A percentile compares a stretch with the other conserved stretches of the same genome.
phyloP scores from a whole-genome alignment of 176 grass and related monocot species.

The Dactylis glomerata region DNA sequence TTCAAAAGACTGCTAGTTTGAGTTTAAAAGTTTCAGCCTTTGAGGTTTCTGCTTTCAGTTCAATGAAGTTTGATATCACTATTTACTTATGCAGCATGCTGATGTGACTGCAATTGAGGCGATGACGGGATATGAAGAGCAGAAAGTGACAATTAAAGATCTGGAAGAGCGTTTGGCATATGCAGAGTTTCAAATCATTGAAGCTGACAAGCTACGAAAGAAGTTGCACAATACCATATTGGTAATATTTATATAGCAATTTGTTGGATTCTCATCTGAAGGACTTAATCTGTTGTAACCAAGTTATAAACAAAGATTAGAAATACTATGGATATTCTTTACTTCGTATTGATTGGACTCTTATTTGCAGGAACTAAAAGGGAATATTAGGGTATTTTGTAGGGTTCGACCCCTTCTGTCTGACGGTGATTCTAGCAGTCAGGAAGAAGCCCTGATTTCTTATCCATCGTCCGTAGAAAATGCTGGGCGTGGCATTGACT shows the following conservation, averaged over 20 bases:
- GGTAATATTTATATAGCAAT: conserved; percentile 32
- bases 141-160: conserved; percentile 64
- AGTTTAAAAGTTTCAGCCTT: conserved; percentile 39
- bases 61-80: background rate
- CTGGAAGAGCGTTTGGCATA: conserved; percentile 62
- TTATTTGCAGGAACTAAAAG: conserved; percentile 82
- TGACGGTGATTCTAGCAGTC: conserved; percentile 43
- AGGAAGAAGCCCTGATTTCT: conserved; percentile 51
- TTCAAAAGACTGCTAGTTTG: conserved; percentile 47
- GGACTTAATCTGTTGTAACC: background rate
- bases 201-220: conserved; percentile 82
- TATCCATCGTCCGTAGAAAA: conserved; percentile 79
- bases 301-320: background rate
- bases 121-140: conserved; percentile 62
- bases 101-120: conserved; percentile 67
- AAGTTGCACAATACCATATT: conserved; percentile 94
- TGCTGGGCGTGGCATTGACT: conserved; percentile 67
- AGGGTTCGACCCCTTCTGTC: conserved; percentile 70
- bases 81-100: conserved; percentile 53
- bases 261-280: background rate
- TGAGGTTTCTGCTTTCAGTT: conserved; percentile 55
- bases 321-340: background rate
- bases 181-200: conserved; percentile 78
- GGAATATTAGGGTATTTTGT: conserved; percentile 96
- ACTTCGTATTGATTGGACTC: background rate